phyloP scores from a whole-genome alignment of 805 yeast genomes.

The Ogataea populi-albae region DNA sequence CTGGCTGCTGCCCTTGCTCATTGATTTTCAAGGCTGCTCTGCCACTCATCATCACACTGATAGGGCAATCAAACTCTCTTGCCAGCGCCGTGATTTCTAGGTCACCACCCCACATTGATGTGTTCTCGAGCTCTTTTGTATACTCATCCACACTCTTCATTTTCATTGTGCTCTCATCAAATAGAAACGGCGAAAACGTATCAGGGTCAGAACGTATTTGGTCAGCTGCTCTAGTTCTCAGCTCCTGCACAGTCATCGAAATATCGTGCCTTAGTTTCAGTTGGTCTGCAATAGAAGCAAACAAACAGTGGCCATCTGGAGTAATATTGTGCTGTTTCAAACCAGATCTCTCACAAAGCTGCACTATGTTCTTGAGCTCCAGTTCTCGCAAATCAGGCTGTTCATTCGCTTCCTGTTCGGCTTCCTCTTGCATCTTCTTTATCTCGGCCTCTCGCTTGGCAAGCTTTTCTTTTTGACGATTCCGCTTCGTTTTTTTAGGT shows the following conservation, averaged over 20 bases:
- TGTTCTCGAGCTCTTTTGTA: constrained; percentile 61
- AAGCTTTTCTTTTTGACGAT: constrained; percentile 80
- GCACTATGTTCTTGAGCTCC: constrained; percentile 65
- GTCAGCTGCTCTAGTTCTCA: constrained; percentile 63
- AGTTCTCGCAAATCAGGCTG: constrained; percentile 67
- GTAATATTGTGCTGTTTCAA: constrained; percentile 64
- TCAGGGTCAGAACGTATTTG: constrained; percentile 64
- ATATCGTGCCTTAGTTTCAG: constrained; percentile 49
- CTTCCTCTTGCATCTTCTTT: constrained; percentile 60
- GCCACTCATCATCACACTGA: constrained; percentile 77
- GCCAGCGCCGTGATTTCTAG: constrained; percentile 84
- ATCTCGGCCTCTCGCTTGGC: constrained; percentile 74
- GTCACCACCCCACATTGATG: constrained; percentile 97
- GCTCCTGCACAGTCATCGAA: constrained; percentile 41
- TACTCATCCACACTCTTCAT: constrained; percentile 67
- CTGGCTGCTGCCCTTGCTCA: constrained; percentile 51
- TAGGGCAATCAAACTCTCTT: constrained; percentile 64
- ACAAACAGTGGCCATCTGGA: constrained; percentile 95
- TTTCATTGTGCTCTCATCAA: constrained; percentile 71
- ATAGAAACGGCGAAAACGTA: constrained; percentile 75
- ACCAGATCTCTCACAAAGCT: constrained; percentile 46
- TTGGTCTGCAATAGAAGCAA: constrained; percentile 83
- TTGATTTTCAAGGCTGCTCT: constrained; percentile 63
- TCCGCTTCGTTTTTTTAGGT: constrained; percentile 46
- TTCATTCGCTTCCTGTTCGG: constrained; percentile 62